Conservation (phyloP, 805 yeast species). For the Maudiozyma serrabonitensis region DNA sequence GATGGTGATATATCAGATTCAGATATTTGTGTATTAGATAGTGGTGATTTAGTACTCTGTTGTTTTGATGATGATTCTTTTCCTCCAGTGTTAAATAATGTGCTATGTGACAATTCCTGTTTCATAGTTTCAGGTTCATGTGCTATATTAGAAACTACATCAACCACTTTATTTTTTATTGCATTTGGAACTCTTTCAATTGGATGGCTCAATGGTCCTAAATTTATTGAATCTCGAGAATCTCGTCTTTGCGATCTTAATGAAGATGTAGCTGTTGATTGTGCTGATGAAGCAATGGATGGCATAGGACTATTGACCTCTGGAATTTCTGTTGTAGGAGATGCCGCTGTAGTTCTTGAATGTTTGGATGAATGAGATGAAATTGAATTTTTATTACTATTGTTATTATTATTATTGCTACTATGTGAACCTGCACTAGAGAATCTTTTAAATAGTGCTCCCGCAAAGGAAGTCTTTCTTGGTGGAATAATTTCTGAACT, state of each 20-base stretch:
- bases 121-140: not conserved
- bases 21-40: not conserved
- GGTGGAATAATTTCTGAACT: conserved; percentile 6
- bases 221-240: not conserved
- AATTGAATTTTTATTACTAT: not conserved
- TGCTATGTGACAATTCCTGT: not conserved
- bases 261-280: not conserved
- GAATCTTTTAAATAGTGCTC: conserved; percentile 16
- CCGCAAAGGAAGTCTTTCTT: conserved; percentile 23
- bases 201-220: not conserved
- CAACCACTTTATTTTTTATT: conserved; percentile 1
- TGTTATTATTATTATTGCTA: not conserved
- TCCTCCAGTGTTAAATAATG: not conserved
- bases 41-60: not conserved
- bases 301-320: not conserved
- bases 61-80: not conserved
- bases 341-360: not conserved
- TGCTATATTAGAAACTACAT: not conserved
- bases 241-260: not conserved
- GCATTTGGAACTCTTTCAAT: conserved; percentile 1
- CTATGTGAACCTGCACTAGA: conserved; percentile 7
- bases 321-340: not conserved
- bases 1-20: too few species aligned
- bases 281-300: not conserved
- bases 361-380: not conserved